Evolutionary conservation across 2,329 filamentous ascomycete genomes (phyloP).

Genomic region (Colletotrichum destructivum): DNA sequence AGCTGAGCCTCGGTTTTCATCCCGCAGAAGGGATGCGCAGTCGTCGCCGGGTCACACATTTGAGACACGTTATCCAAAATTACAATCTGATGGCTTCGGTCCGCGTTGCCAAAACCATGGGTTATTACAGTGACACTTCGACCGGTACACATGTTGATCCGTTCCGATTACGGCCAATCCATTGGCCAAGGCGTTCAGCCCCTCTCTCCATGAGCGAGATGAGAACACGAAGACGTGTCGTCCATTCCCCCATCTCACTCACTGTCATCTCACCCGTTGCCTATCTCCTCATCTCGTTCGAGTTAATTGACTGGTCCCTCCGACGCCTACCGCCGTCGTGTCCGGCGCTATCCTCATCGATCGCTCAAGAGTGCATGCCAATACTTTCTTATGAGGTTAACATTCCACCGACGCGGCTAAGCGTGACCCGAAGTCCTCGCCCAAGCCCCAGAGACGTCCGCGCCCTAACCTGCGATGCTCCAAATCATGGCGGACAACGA

Average conservation of each 20-base stretch:
- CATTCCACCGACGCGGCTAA: neutral
- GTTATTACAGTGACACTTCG: too few relatives aligned
- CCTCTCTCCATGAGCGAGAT: neutral
- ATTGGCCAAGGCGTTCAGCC: neutral
- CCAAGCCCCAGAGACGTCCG: neutral
- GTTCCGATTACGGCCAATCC: neutral
- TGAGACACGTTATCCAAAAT: neutral
- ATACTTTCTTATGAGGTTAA: too few relatives aligned
- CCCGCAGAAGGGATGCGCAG: accelerated
- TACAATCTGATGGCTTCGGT: too few relatives aligned
- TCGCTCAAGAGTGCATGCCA: too few relatives aligned
- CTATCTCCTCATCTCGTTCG: neutral
- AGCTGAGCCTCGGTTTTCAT: neutral
- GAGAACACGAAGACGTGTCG: neutral
- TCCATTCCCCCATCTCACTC: too few relatives aligned
- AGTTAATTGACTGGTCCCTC: neutral
- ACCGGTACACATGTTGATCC: neutral
- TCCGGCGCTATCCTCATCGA: neutral
- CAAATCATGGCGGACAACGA: neutral
- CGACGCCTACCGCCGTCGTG: neutral
- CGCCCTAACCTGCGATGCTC: neutral
- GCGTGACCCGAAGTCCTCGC: neutral
- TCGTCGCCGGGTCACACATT: neutral
- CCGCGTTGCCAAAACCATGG: too few relatives aligned
- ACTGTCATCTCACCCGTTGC: too few relatives aligned